These are phyloP conservation scores for Arachnomyces sp. DNA, from an alignment of 2,329 filamentous ascomycete genomes.

Conservation along the genomic window DNA sequence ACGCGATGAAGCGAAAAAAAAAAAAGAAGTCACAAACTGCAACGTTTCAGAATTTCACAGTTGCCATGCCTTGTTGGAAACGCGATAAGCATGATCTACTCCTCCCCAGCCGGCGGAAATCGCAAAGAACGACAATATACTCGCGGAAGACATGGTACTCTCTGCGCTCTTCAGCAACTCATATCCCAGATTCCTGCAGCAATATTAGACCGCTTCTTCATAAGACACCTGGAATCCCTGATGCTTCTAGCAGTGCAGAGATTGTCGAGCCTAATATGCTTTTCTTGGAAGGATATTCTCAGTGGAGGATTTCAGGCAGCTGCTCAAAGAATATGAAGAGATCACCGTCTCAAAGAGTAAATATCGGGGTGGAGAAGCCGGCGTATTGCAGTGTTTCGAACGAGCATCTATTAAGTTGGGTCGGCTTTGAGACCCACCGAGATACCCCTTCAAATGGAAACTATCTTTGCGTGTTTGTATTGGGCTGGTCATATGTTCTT, in stretches of 20 bases:
- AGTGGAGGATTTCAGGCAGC: slow-evolving; percentile 2
- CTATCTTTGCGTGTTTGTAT: slow-evolving; percentile 8
- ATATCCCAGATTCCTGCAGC: slow-evolving; percentile 6
- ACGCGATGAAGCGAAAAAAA: too few species aligned
- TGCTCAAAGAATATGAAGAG: slow-evolving; percentile 2
- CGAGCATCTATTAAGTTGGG: slow-evolving; percentile 1
- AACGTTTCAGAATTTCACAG: too few species aligned
- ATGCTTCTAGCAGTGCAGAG: slow-evolving; percentile 6
- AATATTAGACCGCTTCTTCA: slow-evolving; percentile 5
- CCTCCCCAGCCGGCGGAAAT: slow-evolving; percentile 6
- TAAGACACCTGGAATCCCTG: slow-evolving; percentile 7
- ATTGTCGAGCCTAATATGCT: neutral
- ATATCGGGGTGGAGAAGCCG: neutral
- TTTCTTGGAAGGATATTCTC: slow-evolving; percentile 3
- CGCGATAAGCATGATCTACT: slow-evolving; percentile 1
- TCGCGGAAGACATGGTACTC: slow-evolving; percentile 7
- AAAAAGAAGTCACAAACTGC: too few species aligned
- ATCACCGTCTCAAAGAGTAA: neutral
- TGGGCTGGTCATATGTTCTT: slow-evolving; percentile 9
- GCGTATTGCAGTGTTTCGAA: slow-evolving; percentile 5
- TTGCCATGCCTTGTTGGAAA: slow-evolving; percentile 1
- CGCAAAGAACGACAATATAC: slow-evolving; percentile 1
- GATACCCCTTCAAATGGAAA: slow-evolving; percentile 2
- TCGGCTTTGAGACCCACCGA: neutral
- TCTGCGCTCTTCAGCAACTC: slow-evolving; percentile 2